These are phyloP conservation scores for Penstemon barbatus DNA, from an alignment of 257 asterid species.

Conservation along the genomic window DNA sequence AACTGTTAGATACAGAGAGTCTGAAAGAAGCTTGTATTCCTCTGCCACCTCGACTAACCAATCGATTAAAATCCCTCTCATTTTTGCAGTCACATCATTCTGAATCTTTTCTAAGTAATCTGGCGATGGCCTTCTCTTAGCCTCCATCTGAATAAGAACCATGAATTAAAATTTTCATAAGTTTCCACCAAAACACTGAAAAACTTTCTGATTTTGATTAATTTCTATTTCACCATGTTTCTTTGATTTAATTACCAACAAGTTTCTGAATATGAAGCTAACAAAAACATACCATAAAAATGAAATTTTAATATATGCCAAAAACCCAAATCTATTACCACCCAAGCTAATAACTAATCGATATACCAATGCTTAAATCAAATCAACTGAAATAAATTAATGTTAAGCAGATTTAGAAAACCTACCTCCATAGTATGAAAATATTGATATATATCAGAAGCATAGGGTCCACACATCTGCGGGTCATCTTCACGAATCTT, in stretches of 20 bases:
- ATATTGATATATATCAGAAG: no score
- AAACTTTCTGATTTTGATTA: no score
- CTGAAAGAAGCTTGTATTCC: conserved; percentile 81
- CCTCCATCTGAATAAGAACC: conserved; percentile 50
- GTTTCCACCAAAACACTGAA: no score
- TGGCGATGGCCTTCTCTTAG: conserved; percentile 66
- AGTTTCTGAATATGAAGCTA: no score
- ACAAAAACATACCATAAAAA: no score
- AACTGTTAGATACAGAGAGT: conserved; percentile 67
- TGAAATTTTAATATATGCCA: no score
- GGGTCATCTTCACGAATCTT: no score
- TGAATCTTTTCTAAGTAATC: conserved; percentile 73
- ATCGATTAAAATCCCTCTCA: conserved; percentile 88
- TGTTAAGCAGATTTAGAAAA: no score
- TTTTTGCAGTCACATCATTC: conserved; percentile 71
- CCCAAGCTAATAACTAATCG: conserved; percentile 33
- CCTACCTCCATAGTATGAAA: no score
- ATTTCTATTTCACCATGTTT: no score
- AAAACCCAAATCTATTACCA: conserved; percentile 20
- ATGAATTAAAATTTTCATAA: not conserved
- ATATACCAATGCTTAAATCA: conserved; percentile 14
- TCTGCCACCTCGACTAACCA: conserved; percentile 95
- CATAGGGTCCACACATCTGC: no score
- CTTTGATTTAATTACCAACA: no score
- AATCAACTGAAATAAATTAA: not conserved